Base-by-base conservation (phyloP, 2,329 filamentous ascomycete species). In the Fonsecaea pedrosoi region DNA sequence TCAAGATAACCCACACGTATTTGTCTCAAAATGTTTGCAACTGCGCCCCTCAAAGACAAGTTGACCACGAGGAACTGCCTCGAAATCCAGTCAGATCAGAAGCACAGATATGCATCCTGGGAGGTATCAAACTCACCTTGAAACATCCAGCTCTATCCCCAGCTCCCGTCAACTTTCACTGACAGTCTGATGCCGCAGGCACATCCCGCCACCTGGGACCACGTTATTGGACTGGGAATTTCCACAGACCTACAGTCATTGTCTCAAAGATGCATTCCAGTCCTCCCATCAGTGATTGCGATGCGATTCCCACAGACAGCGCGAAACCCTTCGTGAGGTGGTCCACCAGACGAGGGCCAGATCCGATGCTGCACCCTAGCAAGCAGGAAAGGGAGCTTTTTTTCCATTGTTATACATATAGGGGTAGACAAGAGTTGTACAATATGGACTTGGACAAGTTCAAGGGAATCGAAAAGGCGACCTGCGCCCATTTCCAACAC, bases 401-500 rank as follows among this genome's bases (percentile, higher is more conserved):
- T 61, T 34, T 34, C 45, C 30, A 32, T 54, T 45, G 21, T 60
- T 32, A 63, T 53, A 63, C 42, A 63, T 42, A 42, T 63, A 45
- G 32, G 32, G 45, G 55, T 10, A 40, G 60, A 54, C 56, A 35
- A 55, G 55, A 59, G 18, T 62, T 30, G 60, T 64, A 60, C 60
- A 67, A 15, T 48, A 54, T 53, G 65, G 18, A 54, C 21, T 30
- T 34, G 13, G 34, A 61, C 45, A 54, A 58, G 40, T 30, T 61
- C 38, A 45, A 56, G 34, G 18, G 42, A 50, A 42, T 54, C 13
- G 40, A 59, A 61, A 55, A 2, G 54, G 62, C 62, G 62, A 21
- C 65, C 65, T 53, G 65, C 65, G 65, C 65, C 65, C 12, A 10
- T 59, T 57, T 62, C 48, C 32, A 59, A 42, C 10, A 59, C n/a